Conservation (phyloP, 164 flowering plant genomes). For the Annona cherimola region DNA sequence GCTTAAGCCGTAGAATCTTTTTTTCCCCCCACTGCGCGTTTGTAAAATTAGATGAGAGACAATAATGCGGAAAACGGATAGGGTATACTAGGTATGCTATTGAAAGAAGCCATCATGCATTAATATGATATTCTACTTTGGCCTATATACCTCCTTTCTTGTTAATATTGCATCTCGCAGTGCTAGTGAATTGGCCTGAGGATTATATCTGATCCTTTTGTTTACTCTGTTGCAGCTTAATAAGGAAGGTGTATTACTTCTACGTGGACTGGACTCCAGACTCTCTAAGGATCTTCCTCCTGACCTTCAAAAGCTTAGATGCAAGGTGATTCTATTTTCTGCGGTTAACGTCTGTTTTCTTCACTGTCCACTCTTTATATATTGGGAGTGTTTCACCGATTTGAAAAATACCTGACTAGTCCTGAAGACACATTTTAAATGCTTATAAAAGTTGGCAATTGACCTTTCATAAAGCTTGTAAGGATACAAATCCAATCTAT, state of each 20-base stretch:
- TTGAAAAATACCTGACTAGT: too few relatives aligned
- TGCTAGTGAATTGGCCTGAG: background rate
- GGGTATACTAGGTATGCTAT: background rate
- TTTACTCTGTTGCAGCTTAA: constrained; percentile 53
- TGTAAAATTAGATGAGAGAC: too few relatives aligned
- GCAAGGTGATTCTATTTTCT: constrained; percentile 59
- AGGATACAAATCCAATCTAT: too few relatives aligned
- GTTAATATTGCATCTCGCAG: background rate
- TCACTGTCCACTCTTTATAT: too few relatives aligned
- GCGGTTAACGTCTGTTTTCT: background rate
- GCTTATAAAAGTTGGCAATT: too few relatives aligned
- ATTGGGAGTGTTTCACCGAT: too few relatives aligned
- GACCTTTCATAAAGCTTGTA: too few relatives aligned
- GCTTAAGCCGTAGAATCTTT: too few relatives aligned
- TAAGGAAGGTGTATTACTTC: constrained; percentile 76
- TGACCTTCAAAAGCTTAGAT: constrained; percentile 93
- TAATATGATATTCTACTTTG: background rate
- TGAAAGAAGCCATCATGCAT: background rate
- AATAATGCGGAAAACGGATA: too few relatives aligned
- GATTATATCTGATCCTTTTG: background rate
- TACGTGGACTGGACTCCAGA: constrained; percentile 91
- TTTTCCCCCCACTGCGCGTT: too few relatives aligned
- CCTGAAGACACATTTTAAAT: too few relatives aligned
- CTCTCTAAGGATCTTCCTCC: constrained; percentile 92
- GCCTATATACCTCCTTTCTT: background rate